Evolutionary conservation across 305 asterid species (phyloP), one percentile per base, ranked within the genome.

Genomic region (Andrographis paniculata): DNA sequence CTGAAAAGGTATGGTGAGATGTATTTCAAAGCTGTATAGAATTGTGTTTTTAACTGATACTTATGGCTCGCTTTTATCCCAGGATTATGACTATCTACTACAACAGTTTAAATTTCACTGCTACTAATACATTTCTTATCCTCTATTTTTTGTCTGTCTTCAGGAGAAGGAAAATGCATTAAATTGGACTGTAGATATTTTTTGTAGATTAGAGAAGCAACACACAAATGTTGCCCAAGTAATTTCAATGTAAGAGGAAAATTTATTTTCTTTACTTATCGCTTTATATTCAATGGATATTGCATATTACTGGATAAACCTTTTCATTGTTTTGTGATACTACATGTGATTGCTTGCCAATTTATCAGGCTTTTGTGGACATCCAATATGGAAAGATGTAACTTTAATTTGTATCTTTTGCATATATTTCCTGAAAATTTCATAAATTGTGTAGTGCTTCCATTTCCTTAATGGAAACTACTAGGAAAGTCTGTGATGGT

Each of bases 151-250:
- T 71, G 48, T 59, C 38, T 73, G 66, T 67, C 64, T 67, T 74
- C 94, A 92, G 99, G 95, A 87, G 68, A 92, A 92, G 79, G 95
- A 92, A 75, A 84, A 70, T 69, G 92, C 97, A 71, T 75, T 92
- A 80, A 87, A 82, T 67, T 70, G 79, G 87, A 75, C 97, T 24
- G 72, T 92, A 64, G 95, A 92, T 67, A 73, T 76, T 63, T 92
- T 92, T 78, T 84, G 94, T 87, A 84, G 91, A 87, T 71, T 92
- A 77, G 93, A 68, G 78, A 81, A 74, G 82, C 91, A 87, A 65
- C 94, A 84, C 51, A 57, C 75, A 47, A 69, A 92, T 81, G 93
- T 84, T 54, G 74, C 93, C 59, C 95, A 84, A 57, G 64, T 87
- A 64, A 72, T 92, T 67, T 70, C 97, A 38, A 67, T 76, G 99